A percentile compares a stretch with the other conserved stretches of the same genome.
phyloP scores from a whole-genome alignment of 2,329 filamentous ascomycete species.

The Periconia sp. region DNA sequence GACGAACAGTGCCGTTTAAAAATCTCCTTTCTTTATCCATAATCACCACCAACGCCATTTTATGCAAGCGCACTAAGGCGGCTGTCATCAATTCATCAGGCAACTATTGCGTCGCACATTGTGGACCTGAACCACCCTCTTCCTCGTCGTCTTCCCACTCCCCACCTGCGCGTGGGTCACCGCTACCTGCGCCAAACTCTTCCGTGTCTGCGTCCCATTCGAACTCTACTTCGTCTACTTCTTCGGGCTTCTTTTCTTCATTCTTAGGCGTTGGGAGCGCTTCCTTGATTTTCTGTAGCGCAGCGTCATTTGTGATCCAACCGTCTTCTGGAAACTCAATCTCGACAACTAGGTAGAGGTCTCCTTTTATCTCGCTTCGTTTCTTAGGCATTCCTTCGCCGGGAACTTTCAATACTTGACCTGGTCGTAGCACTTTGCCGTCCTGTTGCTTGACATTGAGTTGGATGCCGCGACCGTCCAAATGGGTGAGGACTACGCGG shows the following conservation, averaged over 20 bases:
- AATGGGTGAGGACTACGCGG: conserved; percentile 85
- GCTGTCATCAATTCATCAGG: background rate
- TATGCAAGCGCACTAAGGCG: conserved; percentile 9
- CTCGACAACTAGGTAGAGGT: conserved; percentile 85
- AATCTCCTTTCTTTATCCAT: no score
- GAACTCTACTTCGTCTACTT: conserved; percentile 87
- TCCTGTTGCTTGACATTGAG: conserved; percentile 72
- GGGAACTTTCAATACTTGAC: conserved; percentile 81
- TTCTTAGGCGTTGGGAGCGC: conserved; percentile 69
- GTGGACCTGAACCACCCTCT: conserved; percentile 64
- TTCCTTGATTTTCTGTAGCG: conserved; percentile 73
- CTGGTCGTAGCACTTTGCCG: conserved; percentile 82
- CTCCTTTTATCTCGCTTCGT: conserved; percentile 80
- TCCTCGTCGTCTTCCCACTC: conserved; percentile 76
- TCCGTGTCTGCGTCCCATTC: conserved; percentile 78
- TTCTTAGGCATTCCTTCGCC: conserved; percentile 97
- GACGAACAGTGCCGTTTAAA: no score
- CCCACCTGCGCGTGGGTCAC: conserved; percentile 68
- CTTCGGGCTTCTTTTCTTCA: conserved; percentile 67
- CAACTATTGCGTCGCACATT: conserved; percentile 74
- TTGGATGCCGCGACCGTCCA: conserved; percentile 89
- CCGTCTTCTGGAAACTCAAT: conserved; percentile 87
- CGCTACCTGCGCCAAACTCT: conserved; percentile 76
- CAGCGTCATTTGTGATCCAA: conserved; percentile 74
- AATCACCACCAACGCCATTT: conserved; percentile 16